Evolutionary conservation across 2,329 filamentous ascomycete species (phyloP).

Genomic region (Colletotrichum sp.): DNA sequence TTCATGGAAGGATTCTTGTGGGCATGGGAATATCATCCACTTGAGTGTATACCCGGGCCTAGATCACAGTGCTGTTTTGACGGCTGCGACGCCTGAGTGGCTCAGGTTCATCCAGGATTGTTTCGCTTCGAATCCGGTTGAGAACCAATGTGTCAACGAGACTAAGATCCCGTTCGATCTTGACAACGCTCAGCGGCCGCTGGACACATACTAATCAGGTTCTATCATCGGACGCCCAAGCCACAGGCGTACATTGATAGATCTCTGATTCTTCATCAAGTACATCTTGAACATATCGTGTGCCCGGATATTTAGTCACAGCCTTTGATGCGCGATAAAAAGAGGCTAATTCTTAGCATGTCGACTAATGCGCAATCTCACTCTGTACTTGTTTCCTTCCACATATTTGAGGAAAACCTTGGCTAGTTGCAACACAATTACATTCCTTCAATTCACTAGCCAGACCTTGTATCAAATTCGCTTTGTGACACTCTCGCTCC

Average conservation of each 20-base stretch:
- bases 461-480: no score
- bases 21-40: neutral
- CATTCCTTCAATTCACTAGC: no score
- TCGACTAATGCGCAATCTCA: no score
- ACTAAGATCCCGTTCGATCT: neutral
- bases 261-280: no score
- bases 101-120: neutral
- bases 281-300: no score
- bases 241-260: rapidly evolving
- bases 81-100: neutral
- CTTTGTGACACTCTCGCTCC: no score
- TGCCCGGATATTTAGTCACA: no score
- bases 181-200: neutral
- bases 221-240: neutral
- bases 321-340: no score
- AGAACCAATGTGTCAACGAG: neutral
- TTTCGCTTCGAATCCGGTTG: neutral
- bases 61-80: neutral
- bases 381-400: no score
- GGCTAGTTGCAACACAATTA: no score
- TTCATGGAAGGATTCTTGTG: neutral
- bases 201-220: neutral
- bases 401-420: no score
- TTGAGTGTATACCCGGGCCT: neutral
- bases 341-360: no score